Base-by-base conservation (phyloP, 805 yeast genomes). In the Diddensiella santjacobensis region DNA sequence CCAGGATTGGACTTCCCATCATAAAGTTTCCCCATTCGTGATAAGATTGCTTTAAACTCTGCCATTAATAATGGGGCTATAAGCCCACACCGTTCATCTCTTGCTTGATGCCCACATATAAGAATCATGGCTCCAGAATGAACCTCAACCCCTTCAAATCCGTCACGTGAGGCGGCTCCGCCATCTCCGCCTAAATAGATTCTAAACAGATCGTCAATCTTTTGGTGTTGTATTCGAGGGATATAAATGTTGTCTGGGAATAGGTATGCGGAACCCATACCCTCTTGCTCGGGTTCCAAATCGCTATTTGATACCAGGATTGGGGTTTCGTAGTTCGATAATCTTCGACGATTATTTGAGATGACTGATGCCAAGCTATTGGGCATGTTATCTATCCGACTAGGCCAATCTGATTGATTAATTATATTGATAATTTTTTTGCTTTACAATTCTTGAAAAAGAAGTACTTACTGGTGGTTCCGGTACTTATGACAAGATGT, bases 21-120 rank as follows among this genome's bases (percentile, higher is more conserved):
- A 47, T 57, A 60, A 17, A 67, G 49, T 38, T 78, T 38, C 0
- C 63, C 64, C 40, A 73, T 68, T 1, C 53, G 38, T 10, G 57
- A 49, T 13, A 81, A 54, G 1, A 75, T 79, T 24, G 45, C 51
- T 22, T 60, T 62, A 44, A 84, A 78, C 59, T 84, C 88, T 8
- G 67, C 56, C 31, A 62, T 58, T 0, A 84, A 59, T 13, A 80
- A 42, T 0, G 87, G 87, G 0, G 84, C 90, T n/a, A 80, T 55
- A 18, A 65, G 56, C 0, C 90, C 91, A 66, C 93, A 84, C 42
- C 93, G 60, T 0, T 70, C 63, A 59, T 84, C 93, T 52, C 91
- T 61, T 40, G 74, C 63, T 0, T 71, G 58, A 58, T 84, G 93
- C 0, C 87, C 90, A 64, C 93, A 84, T 1, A 82, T 73, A 22